These are phyloP conservation scores for Jaltomata sinuosa DNA, from an alignment of 257 asterid genomes.

Conservation along the genomic window DNA sequence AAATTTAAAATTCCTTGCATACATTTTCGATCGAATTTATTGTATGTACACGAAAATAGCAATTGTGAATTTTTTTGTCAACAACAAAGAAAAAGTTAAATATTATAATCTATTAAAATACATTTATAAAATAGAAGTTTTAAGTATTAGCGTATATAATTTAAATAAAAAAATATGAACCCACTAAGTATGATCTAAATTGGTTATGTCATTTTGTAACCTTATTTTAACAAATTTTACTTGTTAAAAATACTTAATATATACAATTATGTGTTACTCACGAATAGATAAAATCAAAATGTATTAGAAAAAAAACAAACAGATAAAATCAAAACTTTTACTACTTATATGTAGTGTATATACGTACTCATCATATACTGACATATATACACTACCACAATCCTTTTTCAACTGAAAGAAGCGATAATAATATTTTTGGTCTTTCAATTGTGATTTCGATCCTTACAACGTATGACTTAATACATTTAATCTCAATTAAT, in stretches of 20 bases:
- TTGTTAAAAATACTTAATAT: not conserved
- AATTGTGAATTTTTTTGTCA: not conserved
- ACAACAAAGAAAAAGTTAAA: too few species aligned
- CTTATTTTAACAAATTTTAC: not conserved
- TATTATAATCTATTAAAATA: too few species aligned
- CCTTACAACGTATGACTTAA: not conserved
- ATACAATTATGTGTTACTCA: not conserved
- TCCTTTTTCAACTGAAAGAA: not conserved
- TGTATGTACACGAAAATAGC: too few species aligned
- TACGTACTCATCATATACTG: not conserved
- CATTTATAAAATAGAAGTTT: too few species aligned
- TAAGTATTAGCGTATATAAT: too few species aligned
- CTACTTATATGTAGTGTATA: not conserved
- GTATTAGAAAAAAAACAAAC: not conserved
- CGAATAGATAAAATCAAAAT: not conserved
- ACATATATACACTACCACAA: not conserved
- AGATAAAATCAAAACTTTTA: not conserved
- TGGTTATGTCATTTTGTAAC: not conserved
- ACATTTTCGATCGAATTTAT: too few species aligned
- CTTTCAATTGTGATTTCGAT: not conserved
- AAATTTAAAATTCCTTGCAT: too few species aligned
- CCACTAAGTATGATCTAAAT: not conserved
- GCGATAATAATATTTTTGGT: not conserved
- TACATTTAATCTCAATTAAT: not conserved
- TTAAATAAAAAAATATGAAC: not conserved